phyloP scores from a whole-genome alignment of 495 filamentous ascomycete species.

The Aspergillus egyptiacus region DNA sequence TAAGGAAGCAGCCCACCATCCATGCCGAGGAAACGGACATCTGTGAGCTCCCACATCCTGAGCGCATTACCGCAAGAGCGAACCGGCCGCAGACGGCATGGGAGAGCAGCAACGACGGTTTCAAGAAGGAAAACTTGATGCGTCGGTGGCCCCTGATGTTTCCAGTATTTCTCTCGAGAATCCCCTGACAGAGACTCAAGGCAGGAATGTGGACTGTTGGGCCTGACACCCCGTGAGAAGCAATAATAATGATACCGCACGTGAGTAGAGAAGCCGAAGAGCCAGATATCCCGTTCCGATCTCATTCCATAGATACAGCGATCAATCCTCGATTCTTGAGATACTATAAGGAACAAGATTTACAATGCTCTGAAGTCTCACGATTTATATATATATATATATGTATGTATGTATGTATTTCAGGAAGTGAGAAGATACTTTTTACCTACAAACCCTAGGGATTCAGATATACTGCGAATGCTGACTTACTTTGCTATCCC shows the following conservation, averaged over 20 bases:
- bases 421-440: too few species aligned
- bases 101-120: conserved; percentile 11
- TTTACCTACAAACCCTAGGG: too few species aligned
- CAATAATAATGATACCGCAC: conserved; percentile 8
- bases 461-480: too few species aligned
- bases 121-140: not conserved
- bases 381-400: too few species aligned
- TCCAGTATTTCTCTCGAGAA: not conserved
- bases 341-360: not conserved
- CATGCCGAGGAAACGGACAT: conserved; percentile 36
- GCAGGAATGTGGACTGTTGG: not conserved
- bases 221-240: too few species aligned
- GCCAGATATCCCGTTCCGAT: conserved; percentile 23
- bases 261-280: conserved; percentile 15
- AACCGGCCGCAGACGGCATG: conserved; percentile 27
- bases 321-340: not conserved
- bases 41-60: conserved; percentile 39
- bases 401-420: too few species aligned
- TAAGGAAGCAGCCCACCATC: conserved; percentile 36
- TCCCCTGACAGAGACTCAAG: not conserved
- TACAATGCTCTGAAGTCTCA: too few species aligned
- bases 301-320: not conserved
- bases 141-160: not conserved
- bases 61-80: conserved; percentile 38
- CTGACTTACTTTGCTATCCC: conserved; percentile 68